Conservation (phyloP, 192 early-diverging fungal genomes). For the Ambispora gerdemannii region DNA sequence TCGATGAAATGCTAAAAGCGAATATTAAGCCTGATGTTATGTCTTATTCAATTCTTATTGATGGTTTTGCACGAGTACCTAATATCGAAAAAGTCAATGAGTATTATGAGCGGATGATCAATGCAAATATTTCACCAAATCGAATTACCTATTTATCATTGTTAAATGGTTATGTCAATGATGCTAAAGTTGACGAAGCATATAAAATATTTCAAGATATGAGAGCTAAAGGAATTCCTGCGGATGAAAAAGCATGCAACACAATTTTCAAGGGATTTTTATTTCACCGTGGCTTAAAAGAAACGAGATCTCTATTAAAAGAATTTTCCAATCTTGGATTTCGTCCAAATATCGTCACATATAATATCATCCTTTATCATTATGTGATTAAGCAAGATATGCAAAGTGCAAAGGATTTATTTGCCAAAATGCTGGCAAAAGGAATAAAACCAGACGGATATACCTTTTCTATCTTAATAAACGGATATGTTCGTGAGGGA, state of each 20-base stretch:
- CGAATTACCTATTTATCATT: constrained; percentile 37
- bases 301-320: too few species aligned
- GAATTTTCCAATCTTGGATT: too few species aligned
- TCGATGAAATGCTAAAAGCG: too few species aligned
- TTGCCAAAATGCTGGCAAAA: constrained; percentile 30
- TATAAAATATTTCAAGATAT: constrained; percentile 38
- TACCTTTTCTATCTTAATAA: constrained; percentile 23
- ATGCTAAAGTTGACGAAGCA: constrained; percentile 28
- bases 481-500: constrained; percentile 10
- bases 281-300: too few species aligned
- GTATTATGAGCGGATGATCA: constrained; percentile 35
- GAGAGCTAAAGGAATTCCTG: constrained; percentile 32
- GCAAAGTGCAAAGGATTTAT: constrained; percentile 34
- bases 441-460: constrained; percentile 40
- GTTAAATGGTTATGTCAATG: constrained; percentile 39
- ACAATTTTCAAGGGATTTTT: too few species aligned
- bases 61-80: constrained; percentile 20
- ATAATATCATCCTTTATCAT: constrained; percentile 44
- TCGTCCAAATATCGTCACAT: constrained; percentile 40
- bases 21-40: constrained; percentile 21
- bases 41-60: constrained; percentile 36
- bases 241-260: too few species aligned
- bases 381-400: constrained; percentile 36
- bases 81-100: constrained; percentile 33
- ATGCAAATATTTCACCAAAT: constrained; percentile 23